Conservation (phyloP, 1,139 yeast species). For the Diutina scorzettiae region DNA sequence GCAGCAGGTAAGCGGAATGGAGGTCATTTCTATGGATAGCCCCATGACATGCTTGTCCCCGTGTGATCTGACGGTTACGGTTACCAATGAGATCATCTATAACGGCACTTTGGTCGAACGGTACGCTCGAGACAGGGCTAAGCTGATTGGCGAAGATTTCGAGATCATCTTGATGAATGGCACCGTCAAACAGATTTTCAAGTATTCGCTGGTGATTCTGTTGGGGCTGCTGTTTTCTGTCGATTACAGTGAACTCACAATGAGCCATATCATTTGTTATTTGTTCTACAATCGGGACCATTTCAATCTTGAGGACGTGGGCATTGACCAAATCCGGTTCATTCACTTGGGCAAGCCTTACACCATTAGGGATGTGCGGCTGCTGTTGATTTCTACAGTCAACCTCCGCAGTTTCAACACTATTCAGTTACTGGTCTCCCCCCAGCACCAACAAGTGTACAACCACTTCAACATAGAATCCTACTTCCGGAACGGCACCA, state of each 20-base stretch:
- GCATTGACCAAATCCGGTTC: not conserved
- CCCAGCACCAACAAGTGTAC: not conserved
- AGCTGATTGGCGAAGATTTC: not conserved
- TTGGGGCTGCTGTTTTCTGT: not conserved
- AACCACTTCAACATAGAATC: constrained; percentile 1
- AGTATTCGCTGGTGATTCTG: constrained; percentile 1
- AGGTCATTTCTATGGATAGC: too few relatives aligned
- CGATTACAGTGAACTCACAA: not conserved
- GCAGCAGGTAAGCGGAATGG: too few relatives aligned
- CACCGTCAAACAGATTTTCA: not conserved
- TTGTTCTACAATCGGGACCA: constrained; percentile 4
- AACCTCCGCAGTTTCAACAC: not conserved
- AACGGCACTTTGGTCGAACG: constrained; percentile 3
- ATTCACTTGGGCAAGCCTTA: constrained; percentile 4
- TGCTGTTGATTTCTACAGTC: not conserved
- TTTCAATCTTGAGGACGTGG: not conserved
- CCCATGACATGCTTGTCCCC: not conserved
- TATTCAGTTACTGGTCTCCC: not conserved
- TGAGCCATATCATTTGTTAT: constrained; percentile 3
- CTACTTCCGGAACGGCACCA: not conserved
- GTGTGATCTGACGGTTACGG: constrained; percentile 5
- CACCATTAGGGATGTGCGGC: not conserved
- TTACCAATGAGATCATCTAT: constrained; percentile 3
- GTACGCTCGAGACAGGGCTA: not conserved
- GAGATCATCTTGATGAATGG: not conserved